Base-by-base conservation (phyloP, 352 stramenopile genomes). In the Pythium scleroteichum region DNA sequence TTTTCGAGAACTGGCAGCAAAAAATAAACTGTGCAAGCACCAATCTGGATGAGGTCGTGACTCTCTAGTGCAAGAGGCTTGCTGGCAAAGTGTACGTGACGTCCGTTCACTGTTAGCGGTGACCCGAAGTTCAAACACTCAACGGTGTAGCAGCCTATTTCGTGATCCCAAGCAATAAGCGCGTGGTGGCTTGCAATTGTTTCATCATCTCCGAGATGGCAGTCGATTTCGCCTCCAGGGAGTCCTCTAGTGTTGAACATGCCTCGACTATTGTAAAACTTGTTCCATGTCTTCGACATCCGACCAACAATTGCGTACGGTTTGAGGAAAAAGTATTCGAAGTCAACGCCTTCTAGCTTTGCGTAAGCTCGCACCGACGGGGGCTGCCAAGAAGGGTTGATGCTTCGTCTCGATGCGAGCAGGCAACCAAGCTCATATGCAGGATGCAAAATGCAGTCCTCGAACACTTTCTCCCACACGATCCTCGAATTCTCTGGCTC, bases 281-380 rank as follows among this genome's bases (percentile, higher is more conserved):
- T 59, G 38, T 58, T 62, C 84, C 84, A 95, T 9, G 41, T 35
- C 20, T 67, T 49, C 19, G 64, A 57, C 59, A 95, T 69, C 16
- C 86, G 79, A 19, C 86, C 86, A 24, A 95, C 73, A 9, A 90
- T 69, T 13, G 85, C 65, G 23, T 76, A 78, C 2, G 84, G 69
- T 38, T 90, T 66, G 27, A 93, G 72, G 42, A 95, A 73, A 53
- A 82, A 93, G 46, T 81, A 93, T 56, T 82, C 68, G 33, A 92
- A 90, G 16, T 73, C 63, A 23, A 41, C 48, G 27, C 82, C 81
- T 75, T 90, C 55, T 8, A 95, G 62, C 35, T 93, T 93, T 19
- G 82, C 85, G 53, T 88, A 95, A 10, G 79, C 85, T 39, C 84
- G 59, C 8, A 83, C 76, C 32, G 61, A 65, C 29, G 58, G 64